Evolutionary conservation across 352 stramenopile genomes (phyloP).

Genomic region (Pythium aquatile): DNA sequence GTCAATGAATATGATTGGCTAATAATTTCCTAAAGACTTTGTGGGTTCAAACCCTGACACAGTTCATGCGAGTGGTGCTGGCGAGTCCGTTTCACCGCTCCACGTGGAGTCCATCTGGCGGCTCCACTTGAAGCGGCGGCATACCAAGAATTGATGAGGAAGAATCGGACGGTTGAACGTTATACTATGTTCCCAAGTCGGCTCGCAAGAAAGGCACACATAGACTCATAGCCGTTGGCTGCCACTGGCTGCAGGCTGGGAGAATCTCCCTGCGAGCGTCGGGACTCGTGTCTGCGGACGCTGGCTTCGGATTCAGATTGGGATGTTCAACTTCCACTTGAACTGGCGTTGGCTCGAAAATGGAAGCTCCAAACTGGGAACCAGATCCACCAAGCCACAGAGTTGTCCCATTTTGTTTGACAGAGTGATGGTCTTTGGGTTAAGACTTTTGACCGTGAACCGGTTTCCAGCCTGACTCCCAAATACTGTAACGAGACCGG

Average conservation of each 20-base stretch:
- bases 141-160: background rate
- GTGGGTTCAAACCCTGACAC: background rate
- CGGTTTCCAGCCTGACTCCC: constrained; percentile 2
- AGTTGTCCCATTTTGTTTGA: background rate
- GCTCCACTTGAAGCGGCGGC: too few species aligned
- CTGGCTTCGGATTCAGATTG: too few species aligned
- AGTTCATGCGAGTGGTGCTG: background rate
- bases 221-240: background rate
- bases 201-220: background rate
- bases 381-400: background rate
- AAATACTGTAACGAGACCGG: background rate
- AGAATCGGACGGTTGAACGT: background rate
- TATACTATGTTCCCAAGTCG: background rate
- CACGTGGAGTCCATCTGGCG: too few species aligned
- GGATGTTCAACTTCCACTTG: background rate
- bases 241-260: background rate
- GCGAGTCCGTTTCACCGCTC: background rate
- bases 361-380: constrained; percentile 9
- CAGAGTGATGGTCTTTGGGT: constrained; percentile 4
- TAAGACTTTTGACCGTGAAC: background rate
- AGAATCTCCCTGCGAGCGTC: background rate
- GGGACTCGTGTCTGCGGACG: too few species aligned
- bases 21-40: background rate
- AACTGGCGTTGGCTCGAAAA: background rate
- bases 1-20: background rate